These are phyloP conservation scores for Cornus kousa DNA, from an alignment of 148 eudicot species.

Conservation along the genomic window DNA sequence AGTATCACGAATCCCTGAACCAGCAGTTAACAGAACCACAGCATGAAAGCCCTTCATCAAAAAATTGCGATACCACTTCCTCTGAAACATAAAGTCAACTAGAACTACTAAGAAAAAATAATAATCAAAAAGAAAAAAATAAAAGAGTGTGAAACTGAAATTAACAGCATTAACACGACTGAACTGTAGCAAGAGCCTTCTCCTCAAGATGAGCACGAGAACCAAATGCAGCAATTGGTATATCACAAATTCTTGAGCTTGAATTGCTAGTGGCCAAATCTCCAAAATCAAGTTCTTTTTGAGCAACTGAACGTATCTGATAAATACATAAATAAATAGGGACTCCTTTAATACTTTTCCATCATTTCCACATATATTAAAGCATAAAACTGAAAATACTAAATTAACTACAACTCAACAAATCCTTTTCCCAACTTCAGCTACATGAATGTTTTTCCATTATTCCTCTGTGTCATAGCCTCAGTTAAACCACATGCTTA, in stretches of 20 bases:
- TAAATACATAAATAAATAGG: slow-evolving; percentile 31
- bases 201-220: slow-evolving; percentile 86
- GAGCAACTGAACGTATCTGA: slow-evolving; percentile 78
- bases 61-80: slow-evolving; percentile 98
- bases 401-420: too few species aligned
- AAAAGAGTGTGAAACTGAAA: neutral
- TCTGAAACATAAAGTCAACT: slow-evolving; percentile 44
- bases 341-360: neutral
- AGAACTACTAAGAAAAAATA: slow-evolving; percentile 8
- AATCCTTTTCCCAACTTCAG: too few species aligned
- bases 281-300: slow-evolving; percentile 29
- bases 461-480: too few species aligned
- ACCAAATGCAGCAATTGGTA: slow-evolving; percentile 63
- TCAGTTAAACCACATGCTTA: too few species aligned
- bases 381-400: neutral
- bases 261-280: slow-evolving; percentile 17
- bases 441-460: too few species aligned
- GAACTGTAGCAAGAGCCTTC: slow-evolving; percentile 70
- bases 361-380: neutral
- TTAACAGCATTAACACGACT: slow-evolving; percentile 6
- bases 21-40: slow-evolving; percentile 93
- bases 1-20: slow-evolving; percentile 95
- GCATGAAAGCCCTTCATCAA: slow-evolving; percentile 97
- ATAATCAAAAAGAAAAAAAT: neutral
- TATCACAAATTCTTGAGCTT: slow-evolving; percentile 34